Evolutionary conservation across 2,329 filamentous ascomycete species (phyloP).

Genomic region (Botrytis byssoidea): DNA sequence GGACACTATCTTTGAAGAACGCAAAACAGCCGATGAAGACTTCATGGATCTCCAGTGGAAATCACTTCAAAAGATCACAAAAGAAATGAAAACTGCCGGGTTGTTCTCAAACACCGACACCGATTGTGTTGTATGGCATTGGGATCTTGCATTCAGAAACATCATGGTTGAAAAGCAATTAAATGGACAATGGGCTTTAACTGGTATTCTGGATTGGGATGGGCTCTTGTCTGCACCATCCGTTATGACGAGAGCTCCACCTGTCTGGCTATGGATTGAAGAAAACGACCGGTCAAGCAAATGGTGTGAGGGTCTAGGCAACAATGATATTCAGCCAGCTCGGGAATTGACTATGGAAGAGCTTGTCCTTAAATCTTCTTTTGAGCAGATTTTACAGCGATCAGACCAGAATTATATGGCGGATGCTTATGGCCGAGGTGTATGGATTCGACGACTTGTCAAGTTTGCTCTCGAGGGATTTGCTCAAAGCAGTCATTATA

Average conservation of each 20-base stretch:
- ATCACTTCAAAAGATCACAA: too few species aligned
- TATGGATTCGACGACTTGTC: constrained; percentile 8
- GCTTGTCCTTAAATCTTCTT: constrained; percentile 26
- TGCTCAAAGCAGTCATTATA: too few species aligned
- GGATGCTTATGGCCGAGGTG: constrained; percentile 5
- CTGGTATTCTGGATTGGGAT: constrained; percentile 30
- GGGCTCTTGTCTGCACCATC: constrained; percentile 23
- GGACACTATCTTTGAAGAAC: too few species aligned
- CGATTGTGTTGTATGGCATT: constrained; percentile 25
- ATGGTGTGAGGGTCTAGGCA: constrained; percentile 13
- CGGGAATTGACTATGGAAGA: constrained; percentile 25
- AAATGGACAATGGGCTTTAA: too few species aligned
- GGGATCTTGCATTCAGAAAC: constrained; percentile 28
- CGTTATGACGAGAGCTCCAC: constrained; percentile 23
- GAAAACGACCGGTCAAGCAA: constrained; percentile 9
- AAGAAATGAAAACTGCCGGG: constrained; percentile 23
- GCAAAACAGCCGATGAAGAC: too few species aligned
- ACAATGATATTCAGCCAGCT: constrained; percentile 19
- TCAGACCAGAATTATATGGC: constrained; percentile 5
- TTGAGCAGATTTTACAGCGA: constrained; percentile 1
- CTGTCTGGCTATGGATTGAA: constrained; percentile 23
- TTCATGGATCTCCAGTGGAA: too few species aligned
- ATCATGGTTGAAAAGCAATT: constrained; percentile 18
- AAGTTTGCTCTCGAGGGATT: neutral
- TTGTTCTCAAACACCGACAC: constrained; percentile 19